Evolutionary conservation across 2,329 filamentous ascomycete species (phyloP).

Genomic region (Exophiala dermatitidis): DNA sequence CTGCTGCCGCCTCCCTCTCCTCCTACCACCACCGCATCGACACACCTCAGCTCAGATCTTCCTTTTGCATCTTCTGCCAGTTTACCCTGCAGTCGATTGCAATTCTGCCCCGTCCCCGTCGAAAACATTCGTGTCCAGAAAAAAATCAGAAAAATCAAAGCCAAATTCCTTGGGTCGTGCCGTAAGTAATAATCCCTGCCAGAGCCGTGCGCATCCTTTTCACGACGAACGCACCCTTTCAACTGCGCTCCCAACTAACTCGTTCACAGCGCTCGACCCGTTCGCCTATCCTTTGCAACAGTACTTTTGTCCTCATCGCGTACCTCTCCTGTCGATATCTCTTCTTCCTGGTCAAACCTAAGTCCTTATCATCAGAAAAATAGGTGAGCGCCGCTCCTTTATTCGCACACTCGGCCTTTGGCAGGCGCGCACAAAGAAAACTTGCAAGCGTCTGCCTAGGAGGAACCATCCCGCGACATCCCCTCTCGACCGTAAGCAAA

Average conservation of each 20-base stretch:
- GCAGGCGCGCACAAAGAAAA: background rate
- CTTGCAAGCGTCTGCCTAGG: background rate
- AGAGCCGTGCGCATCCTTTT: slow-evolving; percentile 15
- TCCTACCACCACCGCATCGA: slow-evolving; percentile 16
- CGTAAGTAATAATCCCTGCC: slow-evolving; percentile 15
- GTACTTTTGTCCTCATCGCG: slow-evolving; percentile 6
- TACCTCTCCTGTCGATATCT: slow-evolving; percentile 8
- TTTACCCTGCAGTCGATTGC: slow-evolving; percentile 24
- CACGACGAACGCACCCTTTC: background rate
- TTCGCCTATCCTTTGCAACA: slow-evolving; percentile 14
- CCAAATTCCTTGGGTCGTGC: slow-evolving; percentile 30
- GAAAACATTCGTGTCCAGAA: slow-evolving; percentile 31
- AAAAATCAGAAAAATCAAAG: slow-evolving; percentile 35
- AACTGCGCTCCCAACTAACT: slow-evolving; percentile 8
- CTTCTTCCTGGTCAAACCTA: slow-evolving; percentile 4
- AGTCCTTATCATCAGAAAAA: slow-evolving; percentile 5
- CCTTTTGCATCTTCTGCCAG: slow-evolving; percentile 22
- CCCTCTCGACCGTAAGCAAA: background rate
- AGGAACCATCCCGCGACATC: background rate
- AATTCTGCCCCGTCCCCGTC: slow-evolving; percentile 27
- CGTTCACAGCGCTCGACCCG: slow-evolving; percentile 18
- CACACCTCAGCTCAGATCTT: slow-evolving; percentile 20
- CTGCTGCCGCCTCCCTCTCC: slow-evolving; percentile 17
- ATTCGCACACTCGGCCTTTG: background rate
- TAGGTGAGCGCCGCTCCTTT: slow-evolving; percentile 14